Base-by-base conservation (phyloP, 352 stramenopile genomes). In the Globisporangium viniferum region DNA sequence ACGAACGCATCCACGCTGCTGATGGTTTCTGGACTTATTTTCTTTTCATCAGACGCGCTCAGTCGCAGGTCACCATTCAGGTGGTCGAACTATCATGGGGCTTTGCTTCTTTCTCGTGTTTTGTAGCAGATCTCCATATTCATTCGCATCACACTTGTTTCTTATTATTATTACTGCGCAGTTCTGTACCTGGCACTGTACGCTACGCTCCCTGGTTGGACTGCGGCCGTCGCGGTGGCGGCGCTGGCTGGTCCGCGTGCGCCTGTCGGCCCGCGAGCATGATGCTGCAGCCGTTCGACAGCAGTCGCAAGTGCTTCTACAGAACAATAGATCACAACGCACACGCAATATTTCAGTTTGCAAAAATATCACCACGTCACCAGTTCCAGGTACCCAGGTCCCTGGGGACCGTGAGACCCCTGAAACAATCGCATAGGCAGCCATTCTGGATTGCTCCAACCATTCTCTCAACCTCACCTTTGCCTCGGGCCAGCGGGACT, bases 211-310 rank as follows among this genome's bases (percentile, higher is more conserved):
- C 62, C 35, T 59, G 35, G 31, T 59, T 67, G 3, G 31, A 33
- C n/a, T 39, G 56, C 5, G 10, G 20, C 14, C 33, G n/a, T n/a
- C 10, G 29, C 55, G 29, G 55, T 31, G 29, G 55, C 31, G 27
- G 15, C 15, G n/a, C 29, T 12, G 33, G 12, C 29, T 41, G 53
- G 20, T 62, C n/a, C 36, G 20, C 20, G 27, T 53, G 35, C 12
- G 27, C 15, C 29, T 58, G 39, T 5, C 22, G 41, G 48, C 48
- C 56, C 48, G 78, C 59, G 15, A 92, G 62, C 71, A 92, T 91
- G 71, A 92, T 88, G 64, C 82, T 92, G 67, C 79, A 91, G n/a
- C 84, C 84, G 69, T 92, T 92, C 14, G 80, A 86, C 31, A 92
- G 72, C 55, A 78, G 72, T 2, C 84, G 82, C 69, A 92, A 72